Evolutionary conservation across 2,329 filamentous ascomycete genomes (phyloP), one percentile per base, ranked within the genome.

Genomic region (Fusarium chaquense): DNA sequence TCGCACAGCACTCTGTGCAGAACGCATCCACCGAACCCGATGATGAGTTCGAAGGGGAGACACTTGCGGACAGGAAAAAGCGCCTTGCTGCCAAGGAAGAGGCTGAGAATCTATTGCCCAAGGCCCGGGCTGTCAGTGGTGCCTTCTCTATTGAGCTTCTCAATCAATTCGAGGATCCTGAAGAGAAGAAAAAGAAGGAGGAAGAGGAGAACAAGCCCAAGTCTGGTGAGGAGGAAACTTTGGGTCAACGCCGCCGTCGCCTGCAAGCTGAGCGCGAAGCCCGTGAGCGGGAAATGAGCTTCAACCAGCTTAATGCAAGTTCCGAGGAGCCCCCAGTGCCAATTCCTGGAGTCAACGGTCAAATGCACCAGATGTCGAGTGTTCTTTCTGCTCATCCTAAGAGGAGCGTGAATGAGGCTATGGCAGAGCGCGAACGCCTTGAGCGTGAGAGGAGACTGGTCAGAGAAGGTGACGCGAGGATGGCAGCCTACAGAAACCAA

Each of bases 161-260:
- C 49, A 85, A 83, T 67, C 87, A 91, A 62, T 87, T 92, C 69
- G 88, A 85, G 35, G 83, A 85, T 7, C 79, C 84, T 13, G 83
- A 83, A 20, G 80, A 81, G 2, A 79, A 81, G 16, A 78, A 80
- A 43, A 74, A 80, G 41, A 72, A 80, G 22, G 81, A 80, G 22
- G 81, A 82, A 57, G 75, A 78, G 20, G 74, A 80, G 7, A 73
- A 75, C 71, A 83, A 83, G 51, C 67, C 75, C 9, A 71, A 73
- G 15, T 18, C 45, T 1, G 75, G 66, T 8, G 91, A 90, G 69
- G 91, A 93, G 72, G 93, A 96, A 76, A 95, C 93, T 0, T 83
- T 96, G 0, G 93, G 92, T 12, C 91, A 95, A 77, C 89, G 93
- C 13, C 89, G 92, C 1, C 89, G 88, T 30, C 87, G 93, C 28